Evolutionary conservation across 169 alveolate species (phyloP).

Genomic region (Plasmodium fragile): DNA sequence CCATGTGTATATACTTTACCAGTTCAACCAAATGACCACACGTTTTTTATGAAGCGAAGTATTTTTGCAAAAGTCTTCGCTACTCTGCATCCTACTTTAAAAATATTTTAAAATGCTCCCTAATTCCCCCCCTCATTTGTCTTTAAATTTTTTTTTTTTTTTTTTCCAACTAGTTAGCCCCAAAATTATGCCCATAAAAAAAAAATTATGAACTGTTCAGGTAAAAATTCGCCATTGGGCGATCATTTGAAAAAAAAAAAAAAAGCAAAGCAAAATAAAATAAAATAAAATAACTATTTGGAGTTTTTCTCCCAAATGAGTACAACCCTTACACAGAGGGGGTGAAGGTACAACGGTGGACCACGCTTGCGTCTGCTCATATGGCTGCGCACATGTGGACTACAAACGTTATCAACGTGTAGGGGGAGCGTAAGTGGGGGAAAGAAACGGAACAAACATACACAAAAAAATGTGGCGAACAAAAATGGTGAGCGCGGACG

Average conservation of each 20-base stretch:
- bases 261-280: neutral
- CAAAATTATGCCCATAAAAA: neutral
- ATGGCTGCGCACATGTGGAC: neutral
- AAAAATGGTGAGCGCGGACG: neutral
- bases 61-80: neutral
- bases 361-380: neutral
- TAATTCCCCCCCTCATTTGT: neutral
- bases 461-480: neutral
- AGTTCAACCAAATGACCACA: neutral
- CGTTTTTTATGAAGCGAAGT: neutral
- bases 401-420: neutral
- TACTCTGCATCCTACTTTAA: neutral
- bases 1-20: neutral
- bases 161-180: neutral
- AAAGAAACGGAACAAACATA: neutral
- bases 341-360: neutral
- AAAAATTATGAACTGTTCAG: neutral
- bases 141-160: slow-evolving; percentile 5
- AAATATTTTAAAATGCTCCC: neutral
- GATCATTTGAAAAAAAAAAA: neutral
- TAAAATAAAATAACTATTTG: neutral
- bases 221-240: neutral
- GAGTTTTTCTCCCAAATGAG: neutral
- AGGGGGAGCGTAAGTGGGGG: neutral
- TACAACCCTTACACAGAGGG: neutral